phyloP scores from a whole-genome alignment of 495 filamentous ascomycete species.

The Aspergillus egyptiacus region DNA sequence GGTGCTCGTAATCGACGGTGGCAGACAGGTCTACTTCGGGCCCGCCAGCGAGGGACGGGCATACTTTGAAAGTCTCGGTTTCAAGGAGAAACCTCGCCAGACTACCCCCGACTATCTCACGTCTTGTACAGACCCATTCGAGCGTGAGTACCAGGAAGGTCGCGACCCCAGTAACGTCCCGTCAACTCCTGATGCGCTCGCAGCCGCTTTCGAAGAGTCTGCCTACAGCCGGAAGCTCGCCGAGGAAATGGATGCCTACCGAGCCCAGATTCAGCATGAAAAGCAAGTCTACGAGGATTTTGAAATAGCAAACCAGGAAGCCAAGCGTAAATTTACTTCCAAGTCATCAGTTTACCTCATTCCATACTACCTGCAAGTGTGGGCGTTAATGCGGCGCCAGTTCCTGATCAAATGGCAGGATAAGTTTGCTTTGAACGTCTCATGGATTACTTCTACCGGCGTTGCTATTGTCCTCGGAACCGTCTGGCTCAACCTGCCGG shows the following conservation, averaged over 20 bases:
- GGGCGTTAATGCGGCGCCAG: conserved; percentile 76
- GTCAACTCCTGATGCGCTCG: conserved; percentile 56
- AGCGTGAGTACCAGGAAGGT: conserved; percentile 68
- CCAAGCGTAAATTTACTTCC: conserved; percentile 62
- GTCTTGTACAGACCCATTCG: conserved; percentile 75
- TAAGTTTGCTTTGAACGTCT: conserved; percentile 65
- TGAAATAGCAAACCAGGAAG: conserved; percentile 65
- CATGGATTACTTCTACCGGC: conserved; percentile 68
- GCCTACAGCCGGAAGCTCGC: conserved; percentile 48
- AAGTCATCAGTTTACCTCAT: conserved; percentile 73
- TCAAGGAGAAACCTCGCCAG: conserved; percentile 68
- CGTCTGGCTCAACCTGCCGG: conserved; percentile 63
- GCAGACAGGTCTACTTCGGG: conserved; percentile 76
- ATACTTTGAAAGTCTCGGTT: conserved; percentile 82
- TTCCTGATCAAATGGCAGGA: conserved; percentile 83
- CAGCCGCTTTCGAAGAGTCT: conserved; percentile 63
- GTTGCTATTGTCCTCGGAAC: conserved; percentile 76
- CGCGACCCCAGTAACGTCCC: conserved; percentile 57
- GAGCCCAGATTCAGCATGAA: conserved; percentile 51
- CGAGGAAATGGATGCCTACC: conserved; percentile 64
- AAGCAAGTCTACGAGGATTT: conserved; percentile 68
- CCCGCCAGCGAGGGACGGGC: conserved; percentile 58
- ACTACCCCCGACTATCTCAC: conserved; percentile 86
- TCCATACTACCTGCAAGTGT: conserved; percentile 71
- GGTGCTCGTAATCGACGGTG: conserved; percentile 74